These are phyloP conservation scores for Lophiostoma macrostomum DNA, from an alignment of 495 filamentous ascomycete species.

Conservation along the genomic window DNA sequence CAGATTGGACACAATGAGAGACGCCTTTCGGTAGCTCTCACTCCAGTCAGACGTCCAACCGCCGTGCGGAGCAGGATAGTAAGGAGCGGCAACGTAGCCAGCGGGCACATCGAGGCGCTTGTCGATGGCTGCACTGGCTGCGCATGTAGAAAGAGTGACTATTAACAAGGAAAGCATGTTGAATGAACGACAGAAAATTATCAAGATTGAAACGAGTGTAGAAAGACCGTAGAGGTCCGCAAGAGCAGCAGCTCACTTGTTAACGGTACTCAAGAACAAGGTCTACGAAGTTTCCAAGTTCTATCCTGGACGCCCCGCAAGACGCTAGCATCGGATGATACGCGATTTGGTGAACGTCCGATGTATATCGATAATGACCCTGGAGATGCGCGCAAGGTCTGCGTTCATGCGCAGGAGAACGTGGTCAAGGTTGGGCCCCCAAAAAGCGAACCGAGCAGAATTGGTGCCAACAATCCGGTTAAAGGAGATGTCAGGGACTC, in stretches of 20 bases:
- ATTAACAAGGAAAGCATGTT: constrained; percentile 3
- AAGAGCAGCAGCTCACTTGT: neutral
- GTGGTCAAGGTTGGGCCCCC: neutral
- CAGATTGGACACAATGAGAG: constrained; percentile 29
- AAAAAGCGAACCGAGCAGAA: neutral
- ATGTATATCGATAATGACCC: constrained; percentile 11
- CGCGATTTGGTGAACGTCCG: constrained; percentile 11
- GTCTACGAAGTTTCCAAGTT: neutral
- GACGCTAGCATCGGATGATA: constrained; percentile 3
- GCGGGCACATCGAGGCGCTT: constrained; percentile 21
- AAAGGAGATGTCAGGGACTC: constrained; percentile 18
- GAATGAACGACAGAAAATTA: constrained; percentile 2
- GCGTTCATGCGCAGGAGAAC: constrained; percentile 3
- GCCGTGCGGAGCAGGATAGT: constrained; percentile 33
- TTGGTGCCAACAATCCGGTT: constrained; percentile 9
- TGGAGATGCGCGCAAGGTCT: neutral
- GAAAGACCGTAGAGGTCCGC: neutral
- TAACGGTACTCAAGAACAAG: too few relatives aligned
- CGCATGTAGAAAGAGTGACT: constrained; percentile 4
- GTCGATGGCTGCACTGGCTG: constrained; percentile 1
- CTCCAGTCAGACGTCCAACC: constrained; percentile 32
- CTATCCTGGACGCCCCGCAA: neutral
- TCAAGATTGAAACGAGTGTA: constrained; percentile 1
- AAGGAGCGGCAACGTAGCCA: constrained; percentile 32
- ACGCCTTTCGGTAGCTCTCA: constrained; percentile 34